Evolutionary conservation across 1,139 yeast species (phyloP).

Genomic region (Blastobotrys malaysiensis): DNA sequence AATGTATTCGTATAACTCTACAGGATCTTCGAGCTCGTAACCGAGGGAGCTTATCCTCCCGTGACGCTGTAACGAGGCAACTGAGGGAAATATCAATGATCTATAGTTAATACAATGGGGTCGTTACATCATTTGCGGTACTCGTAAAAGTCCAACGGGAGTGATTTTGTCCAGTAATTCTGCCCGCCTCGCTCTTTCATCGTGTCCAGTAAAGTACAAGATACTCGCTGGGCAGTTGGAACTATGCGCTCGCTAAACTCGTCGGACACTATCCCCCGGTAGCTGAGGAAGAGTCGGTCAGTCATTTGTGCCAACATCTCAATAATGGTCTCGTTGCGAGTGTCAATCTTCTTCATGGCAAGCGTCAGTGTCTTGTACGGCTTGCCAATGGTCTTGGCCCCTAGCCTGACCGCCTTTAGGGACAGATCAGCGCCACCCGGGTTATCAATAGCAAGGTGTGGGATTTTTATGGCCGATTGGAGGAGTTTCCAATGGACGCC

Average conservation of each 20-base stretch:
- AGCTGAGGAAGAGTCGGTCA: neutral
- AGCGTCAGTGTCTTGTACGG: neutral
- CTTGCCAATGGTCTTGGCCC: neutral
- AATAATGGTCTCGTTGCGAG: neutral
- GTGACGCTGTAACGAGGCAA: too few relatives aligned
- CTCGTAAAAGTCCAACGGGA: neutral
- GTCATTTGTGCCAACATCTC: neutral
- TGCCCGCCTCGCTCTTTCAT: neutral
- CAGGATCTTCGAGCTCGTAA: too few relatives aligned
- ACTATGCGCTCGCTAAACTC: neutral
- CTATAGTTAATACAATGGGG: too few relatives aligned
- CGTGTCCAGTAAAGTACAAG: neutral
- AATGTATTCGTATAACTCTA: too few relatives aligned
- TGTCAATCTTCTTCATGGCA: neutral
- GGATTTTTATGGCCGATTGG: neutral
- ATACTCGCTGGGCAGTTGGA: neutral
- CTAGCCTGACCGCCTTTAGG: neutral
- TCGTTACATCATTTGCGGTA: neutral
- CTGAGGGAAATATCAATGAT: too few relatives aligned
- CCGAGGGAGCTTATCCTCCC: too few relatives aligned
- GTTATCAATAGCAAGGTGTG: neutral
- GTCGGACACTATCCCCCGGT: neutral
- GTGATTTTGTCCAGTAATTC: neutral
- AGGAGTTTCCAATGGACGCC: neutral
- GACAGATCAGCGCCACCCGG: neutral